Percentiles rank a stretch among this genome's conserved stretches.
Evolutionary conservation across 208 protist species (phyloP).

Genomic region (Leishmania gerbilli): DNA sequence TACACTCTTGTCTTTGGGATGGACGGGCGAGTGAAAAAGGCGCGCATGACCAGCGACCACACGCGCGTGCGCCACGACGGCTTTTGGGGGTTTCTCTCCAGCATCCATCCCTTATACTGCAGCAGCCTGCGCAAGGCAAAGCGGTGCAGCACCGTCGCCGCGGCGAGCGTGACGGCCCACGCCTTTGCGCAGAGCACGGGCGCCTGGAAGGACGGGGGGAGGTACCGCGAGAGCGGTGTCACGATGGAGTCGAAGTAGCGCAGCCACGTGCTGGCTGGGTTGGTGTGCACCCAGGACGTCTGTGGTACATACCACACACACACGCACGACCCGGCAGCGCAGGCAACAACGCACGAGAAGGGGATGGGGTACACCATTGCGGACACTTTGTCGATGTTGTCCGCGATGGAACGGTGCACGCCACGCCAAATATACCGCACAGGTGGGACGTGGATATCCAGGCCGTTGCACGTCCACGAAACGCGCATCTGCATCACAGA

Average conservation of each 20-base stretch:
- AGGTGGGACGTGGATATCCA: conserved; percentile 79
- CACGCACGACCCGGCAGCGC: conserved; percentile 42
- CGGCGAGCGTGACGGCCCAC: conserved; percentile 34
- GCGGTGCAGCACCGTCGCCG: conserved; percentile 58
- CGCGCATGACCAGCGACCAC: conserved; percentile 58
- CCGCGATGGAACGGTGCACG: conserved; percentile 39
- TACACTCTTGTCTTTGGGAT: conserved; percentile 67
- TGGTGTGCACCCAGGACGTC: conserved; percentile 37
- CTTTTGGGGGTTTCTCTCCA: conserved; percentile 42
- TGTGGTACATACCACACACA: conserved; percentile 44
- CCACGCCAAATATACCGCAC: conserved; percentile 53
- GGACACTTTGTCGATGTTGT: conserved; percentile 60
- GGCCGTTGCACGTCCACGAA: conserved; percentile 43
- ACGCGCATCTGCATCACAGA: conserved; percentile 45
- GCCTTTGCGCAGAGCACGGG: conserved; percentile 49
- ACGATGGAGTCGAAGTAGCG: conserved; percentile 56
- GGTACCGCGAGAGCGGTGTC: conserved; percentile 39
- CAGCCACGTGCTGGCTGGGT: conserved; percentile 42
- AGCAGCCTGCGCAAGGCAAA: conserved; percentile 69
- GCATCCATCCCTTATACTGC: conserved; percentile 75
- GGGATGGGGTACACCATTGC: conserved; percentile 65
- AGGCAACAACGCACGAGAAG: conserved; percentile 44
- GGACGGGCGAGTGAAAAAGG: conserved; percentile 51
- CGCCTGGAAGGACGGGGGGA: conserved; percentile 38
- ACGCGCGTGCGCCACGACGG: conserved; percentile 48